Percentiles rank a stretch among this genome's conserved stretches.
These are phyloP conservation scores for Herpetomonas tarakana DNA, from an alignment of 208 protist species.

Conservation along the genomic window DNA sequence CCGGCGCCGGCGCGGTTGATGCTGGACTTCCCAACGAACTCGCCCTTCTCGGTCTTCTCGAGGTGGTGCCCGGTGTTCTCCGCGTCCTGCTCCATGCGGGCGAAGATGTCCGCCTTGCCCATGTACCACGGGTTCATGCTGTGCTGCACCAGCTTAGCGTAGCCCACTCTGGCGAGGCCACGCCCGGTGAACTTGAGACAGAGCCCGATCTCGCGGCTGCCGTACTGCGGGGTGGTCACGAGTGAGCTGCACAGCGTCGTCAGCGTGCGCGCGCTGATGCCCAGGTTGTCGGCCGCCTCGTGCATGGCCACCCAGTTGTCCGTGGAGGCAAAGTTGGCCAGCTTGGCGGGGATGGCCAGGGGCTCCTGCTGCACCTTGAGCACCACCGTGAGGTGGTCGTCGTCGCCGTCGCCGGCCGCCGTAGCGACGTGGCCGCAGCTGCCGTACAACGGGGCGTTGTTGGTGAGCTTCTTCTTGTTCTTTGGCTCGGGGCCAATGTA, in stretches of 20 bases:
- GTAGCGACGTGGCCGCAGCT: slow-evolving; percentile 14
- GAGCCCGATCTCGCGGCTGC: slow-evolving; percentile 82
- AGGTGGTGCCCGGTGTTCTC: slow-evolving; percentile 65
- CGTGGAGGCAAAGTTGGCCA: slow-evolving; percentile 45
- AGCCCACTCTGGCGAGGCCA: slow-evolving; percentile 71
- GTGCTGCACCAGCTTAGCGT: slow-evolving; percentile 67
- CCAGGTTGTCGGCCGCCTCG: slow-evolving; percentile 49
- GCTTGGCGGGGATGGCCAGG: slow-evolving; percentile 39
- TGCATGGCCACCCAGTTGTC: slow-evolving; percentile 73
- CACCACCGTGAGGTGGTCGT: slow-evolving; percentile 31
- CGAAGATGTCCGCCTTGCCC: slow-evolving; percentile 64
- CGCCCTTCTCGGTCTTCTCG: slow-evolving; percentile 56
- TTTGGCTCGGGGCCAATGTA: slow-evolving; percentile 77
- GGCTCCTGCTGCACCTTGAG: slow-evolving; percentile 39
- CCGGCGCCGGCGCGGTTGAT: slow-evolving; percentile 42
- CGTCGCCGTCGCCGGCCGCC: slow-evolving; percentile 19
- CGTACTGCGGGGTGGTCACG: slow-evolving; percentile 68
- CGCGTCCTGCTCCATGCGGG: slow-evolving; percentile 57
- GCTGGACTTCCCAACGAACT: slow-evolving; percentile 48
- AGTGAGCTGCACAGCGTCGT: slow-evolving; percentile 71
- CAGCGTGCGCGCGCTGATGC: slow-evolving; percentile 47
- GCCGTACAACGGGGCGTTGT: slow-evolving; percentile 10
- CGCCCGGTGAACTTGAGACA: slow-evolving; percentile 73
- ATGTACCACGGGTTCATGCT: slow-evolving; percentile 78
- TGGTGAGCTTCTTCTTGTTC: slow-evolving; percentile 25